Base-by-base conservation (phyloP, 805 yeast genomes). In the Wickerhamiella dianesei region DNA sequence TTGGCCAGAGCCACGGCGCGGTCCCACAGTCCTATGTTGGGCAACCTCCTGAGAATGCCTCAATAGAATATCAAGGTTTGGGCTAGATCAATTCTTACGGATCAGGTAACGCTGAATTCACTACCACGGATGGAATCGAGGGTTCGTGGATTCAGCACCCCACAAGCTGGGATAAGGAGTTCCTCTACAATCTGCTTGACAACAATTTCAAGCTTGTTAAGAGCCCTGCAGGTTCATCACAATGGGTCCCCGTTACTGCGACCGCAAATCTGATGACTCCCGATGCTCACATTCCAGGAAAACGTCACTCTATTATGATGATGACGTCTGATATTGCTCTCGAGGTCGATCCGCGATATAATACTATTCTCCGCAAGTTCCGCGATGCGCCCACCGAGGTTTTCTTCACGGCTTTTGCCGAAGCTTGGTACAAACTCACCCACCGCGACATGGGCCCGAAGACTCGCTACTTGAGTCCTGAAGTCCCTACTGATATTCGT, bases 381-480 rank as follows among this genome's bases (percentile, higher is more conserved):
- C 46, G 40, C 18, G 47, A 49, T 35, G 41, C 45, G 39, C 41
- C 44, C 36, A 36, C 43, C 25, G 35, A 32, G 18, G 50, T 51
- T 12, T 51, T 51, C 47, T 47, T 46, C 45, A 21, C 35, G n/a
- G 50, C 54, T 4, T 51, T 51, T 35, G 35, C 54, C n/a, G 49
- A 50, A 22, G 54, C 54, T 3, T 51, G 54, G 54, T 51, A 37
- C 45, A 51, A 51, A 46, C 49, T 51, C 17, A 51, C 41, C 17
- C 54, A 51, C 43, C 52, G 54, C 35, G 54, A 51, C 40, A 40
- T 51, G 53, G 54, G 54, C 20, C 54, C 54, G 14, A 42, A 37
- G 46, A 21, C 46, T n/a, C 50, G 54, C 32, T 42, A 50, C 40
- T 8, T 49, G 18, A 53, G 54, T 37, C 54, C 54, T 14, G 54